phyloP scores from a whole-genome alignment of 1,139 yeast species.

The Magnusiomyces fungicola region DNA sequence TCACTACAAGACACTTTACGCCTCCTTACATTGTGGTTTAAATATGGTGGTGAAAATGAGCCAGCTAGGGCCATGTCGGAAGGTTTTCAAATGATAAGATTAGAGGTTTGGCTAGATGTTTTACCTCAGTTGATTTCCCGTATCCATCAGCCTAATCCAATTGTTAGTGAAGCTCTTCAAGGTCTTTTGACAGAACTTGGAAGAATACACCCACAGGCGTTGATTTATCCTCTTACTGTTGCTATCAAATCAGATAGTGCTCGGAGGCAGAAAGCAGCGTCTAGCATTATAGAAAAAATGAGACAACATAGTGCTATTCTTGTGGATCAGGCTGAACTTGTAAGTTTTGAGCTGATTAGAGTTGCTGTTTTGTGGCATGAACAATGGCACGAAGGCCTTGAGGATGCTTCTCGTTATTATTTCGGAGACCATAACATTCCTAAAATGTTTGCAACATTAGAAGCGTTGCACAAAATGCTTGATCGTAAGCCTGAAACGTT shows the following conservation, averaged over 20 bases:
- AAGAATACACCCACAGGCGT: constrained; percentile 93
- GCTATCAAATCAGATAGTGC: constrained; percentile 92
- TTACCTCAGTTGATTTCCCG: constrained; percentile 93
- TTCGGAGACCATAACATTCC: constrained; percentile 94
- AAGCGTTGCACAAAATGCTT: constrained; percentile 60
- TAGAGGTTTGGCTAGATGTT: constrained; percentile 93
- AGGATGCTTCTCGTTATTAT: constrained; percentile 89
- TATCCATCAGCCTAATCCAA: constrained; percentile 88
- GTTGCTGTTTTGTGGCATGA: constrained; percentile 98
- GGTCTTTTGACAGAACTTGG: constrained; percentile 83
- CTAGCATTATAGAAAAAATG: constrained; percentile 87
- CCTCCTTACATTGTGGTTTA: constrained; percentile 87
- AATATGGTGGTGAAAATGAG: constrained; percentile 87
- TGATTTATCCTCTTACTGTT: constrained; percentile 91
- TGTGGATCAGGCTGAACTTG: constrained; percentile 89
- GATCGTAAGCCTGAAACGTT: constrained; percentile 76
- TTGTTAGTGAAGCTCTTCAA: constrained; percentile 72
- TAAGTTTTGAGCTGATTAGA: constrained; percentile 86
- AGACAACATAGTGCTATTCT: constrained; percentile 74
- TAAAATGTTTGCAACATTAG: constrained; percentile 86
- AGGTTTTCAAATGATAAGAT: constrained; percentile 81
- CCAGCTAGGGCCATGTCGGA: constrained; percentile 88
- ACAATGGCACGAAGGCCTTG: constrained; percentile 96
- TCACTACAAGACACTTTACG: constrained; percentile 91
- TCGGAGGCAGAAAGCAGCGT: constrained; percentile 85